Conservation (phyloP, 2,329 filamentous ascomycete genomes). For the Fusarium solani-melongenae region DNA sequence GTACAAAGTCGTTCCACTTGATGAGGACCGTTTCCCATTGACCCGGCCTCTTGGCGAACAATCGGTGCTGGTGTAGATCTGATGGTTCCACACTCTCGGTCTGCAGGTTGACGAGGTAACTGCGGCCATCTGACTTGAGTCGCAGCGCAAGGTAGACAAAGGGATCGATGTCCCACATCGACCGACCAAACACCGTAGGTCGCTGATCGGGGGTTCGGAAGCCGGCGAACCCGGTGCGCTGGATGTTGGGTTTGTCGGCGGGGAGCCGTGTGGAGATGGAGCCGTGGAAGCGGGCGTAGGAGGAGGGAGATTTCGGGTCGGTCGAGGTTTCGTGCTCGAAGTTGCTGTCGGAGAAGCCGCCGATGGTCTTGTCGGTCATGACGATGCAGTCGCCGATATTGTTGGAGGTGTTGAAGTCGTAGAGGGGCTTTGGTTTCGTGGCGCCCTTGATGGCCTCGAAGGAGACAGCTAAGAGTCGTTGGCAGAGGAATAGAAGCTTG, state of each 20-base stretch:
- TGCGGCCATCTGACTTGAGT: conserved; percentile 88
- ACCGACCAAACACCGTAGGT: conserved; percentile 84
- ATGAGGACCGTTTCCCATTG: conserved; percentile 97
- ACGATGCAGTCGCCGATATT: conserved; percentile 71
- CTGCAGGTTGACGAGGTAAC: conserved; percentile 95
- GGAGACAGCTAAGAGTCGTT: conserved; percentile 65
- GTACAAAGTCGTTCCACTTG: conserved; percentile 90
- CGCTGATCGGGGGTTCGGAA: conserved; percentile 85
- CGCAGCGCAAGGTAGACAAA: conserved; percentile 89
- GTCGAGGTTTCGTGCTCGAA: conserved; percentile 68
- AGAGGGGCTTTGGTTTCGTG: conserved; percentile 71
- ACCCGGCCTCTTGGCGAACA: conserved; percentile 82
- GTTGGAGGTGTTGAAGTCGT: conserved; percentile 67
- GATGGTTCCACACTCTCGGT: conserved; percentile 93
- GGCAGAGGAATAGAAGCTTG: not conserved
- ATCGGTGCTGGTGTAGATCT: conserved; percentile 94
- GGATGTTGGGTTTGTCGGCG: conserved; percentile 75
- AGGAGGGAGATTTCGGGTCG: conserved; percentile 25
- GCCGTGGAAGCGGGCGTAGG: conserved; percentile 85
- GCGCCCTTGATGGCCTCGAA: conserved; percentile 76
- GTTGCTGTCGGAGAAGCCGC: conserved; percentile 81
- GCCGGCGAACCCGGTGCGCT: conserved; percentile 87
- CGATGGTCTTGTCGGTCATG: conserved; percentile 88
- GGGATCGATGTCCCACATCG: conserved; percentile 89
- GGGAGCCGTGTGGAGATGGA: conserved; percentile 89